phyloP scores from a whole-genome alignment of 2,329 filamentous ascomycete species.

The Parascedosporium putredinis region DNA sequence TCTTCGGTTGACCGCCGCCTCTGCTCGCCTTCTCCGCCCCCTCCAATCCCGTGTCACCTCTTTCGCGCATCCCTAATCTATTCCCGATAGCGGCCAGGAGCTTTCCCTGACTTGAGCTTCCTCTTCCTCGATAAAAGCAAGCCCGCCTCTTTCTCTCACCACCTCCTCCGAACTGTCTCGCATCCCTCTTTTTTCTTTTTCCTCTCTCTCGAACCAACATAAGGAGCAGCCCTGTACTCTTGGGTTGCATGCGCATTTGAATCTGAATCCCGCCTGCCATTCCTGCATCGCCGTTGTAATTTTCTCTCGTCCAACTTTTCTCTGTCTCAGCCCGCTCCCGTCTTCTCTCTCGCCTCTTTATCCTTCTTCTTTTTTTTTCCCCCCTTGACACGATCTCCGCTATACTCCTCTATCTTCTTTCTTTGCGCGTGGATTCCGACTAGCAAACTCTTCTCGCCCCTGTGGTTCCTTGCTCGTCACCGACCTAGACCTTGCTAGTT shows the following conservation, averaged over 20 bases:
- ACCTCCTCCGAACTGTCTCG: too few relatives aligned
- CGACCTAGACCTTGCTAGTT: not conserved
- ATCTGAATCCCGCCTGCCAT: not conserved
- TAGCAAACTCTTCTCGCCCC: too few relatives aligned
- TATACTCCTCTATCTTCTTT: not conserved
- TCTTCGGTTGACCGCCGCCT: not conserved
- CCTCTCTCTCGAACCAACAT: not conserved
- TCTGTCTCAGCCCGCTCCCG: not conserved
- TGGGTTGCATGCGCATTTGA: not conserved
- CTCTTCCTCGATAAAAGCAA: not conserved
- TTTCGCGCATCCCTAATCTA: not conserved
- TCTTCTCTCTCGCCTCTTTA: not conserved
- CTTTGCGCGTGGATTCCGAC: too few relatives aligned
- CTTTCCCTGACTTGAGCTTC: not conserved
- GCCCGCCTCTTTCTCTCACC: not conserved
- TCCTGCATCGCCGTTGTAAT: not conserved
- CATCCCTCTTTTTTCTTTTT: not conserved
- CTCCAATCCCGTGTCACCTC: constrained; percentile 2
- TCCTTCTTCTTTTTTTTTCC: not conserved
- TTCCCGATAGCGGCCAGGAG: not conserved
- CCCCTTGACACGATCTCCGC: not conserved
- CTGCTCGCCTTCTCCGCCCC: not conserved
- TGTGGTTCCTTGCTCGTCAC: too few relatives aligned
- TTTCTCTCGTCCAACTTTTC: not conserved
- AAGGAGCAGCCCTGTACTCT: not conserved